phyloP scores from a whole-genome alignment of 805 yeast genomes.

The Suhomyces sp. region DNA sequence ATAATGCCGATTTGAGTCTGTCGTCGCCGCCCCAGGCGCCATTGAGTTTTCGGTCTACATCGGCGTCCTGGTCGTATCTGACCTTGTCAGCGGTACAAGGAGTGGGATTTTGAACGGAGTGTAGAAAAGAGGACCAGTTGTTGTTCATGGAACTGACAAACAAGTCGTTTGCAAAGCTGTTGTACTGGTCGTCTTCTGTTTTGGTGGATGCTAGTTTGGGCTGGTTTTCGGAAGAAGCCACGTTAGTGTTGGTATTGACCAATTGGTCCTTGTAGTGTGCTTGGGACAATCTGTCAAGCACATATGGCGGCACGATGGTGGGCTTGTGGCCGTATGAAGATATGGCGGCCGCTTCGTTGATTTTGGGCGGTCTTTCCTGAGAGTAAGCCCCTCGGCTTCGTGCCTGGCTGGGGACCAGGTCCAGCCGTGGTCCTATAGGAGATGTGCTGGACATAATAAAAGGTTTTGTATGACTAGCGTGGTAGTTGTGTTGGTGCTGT shows the following conservation, averaged over 20 bases:
- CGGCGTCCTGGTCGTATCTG: conserved; percentile 12
- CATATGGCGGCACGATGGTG: conserved; percentile 58
- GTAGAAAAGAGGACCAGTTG: conserved; percentile 52
- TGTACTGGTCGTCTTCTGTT: conserved; percentile 29
- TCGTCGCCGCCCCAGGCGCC: conserved; percentile 72
- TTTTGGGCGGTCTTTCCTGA: not conserved
- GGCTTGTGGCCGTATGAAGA: conserved; percentile 35
- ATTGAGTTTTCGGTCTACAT: conserved; percentile 40
- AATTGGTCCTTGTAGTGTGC: conserved; percentile 39
- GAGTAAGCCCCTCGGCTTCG: not conserved
- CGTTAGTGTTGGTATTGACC: conserved; percentile 29
- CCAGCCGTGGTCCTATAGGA: not conserved
- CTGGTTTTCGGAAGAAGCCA: conserved; percentile 5
- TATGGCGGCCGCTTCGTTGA: conserved; percentile 14
- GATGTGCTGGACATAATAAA: not conserved
- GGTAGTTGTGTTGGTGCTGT: not conserved
- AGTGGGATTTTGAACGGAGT: conserved; percentile 44
- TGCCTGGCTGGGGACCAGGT: not conserved
- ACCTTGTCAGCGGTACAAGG: conserved; percentile 30
- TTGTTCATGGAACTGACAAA: conserved; percentile 38
- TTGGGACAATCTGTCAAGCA: conserved; percentile 50
- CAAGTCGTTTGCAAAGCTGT: conserved; percentile 37
- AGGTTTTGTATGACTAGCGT: not conserved
- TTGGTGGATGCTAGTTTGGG: conserved; percentile 5
- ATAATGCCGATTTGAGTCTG: conserved; percentile 52